phyloP scores from a whole-genome alignment of 495 filamentous ascomycete genomes.

The Extremus antarcticus region DNA sequence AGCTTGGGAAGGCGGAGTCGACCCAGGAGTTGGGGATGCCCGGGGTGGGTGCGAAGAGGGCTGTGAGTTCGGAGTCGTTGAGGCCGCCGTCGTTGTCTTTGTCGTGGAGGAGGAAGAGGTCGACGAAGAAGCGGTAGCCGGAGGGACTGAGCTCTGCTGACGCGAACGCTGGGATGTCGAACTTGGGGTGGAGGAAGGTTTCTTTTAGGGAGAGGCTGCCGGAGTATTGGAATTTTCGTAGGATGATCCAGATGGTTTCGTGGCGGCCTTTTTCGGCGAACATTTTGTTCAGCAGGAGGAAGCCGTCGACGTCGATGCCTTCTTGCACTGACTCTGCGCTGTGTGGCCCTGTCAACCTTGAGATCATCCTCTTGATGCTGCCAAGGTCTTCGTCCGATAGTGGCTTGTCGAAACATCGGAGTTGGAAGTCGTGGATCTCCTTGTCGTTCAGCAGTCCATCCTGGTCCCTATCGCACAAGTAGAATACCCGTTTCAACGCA shows the following conservation, averaged over 20 bases:
- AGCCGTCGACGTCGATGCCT: slow-evolving; percentile 71
- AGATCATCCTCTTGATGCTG: slow-evolving; percentile 78
- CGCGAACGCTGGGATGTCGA: slow-evolving; percentile 81
- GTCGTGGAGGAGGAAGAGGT: slow-evolving; percentile 87
- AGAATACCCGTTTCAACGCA: slow-evolving; percentile 82
- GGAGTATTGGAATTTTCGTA: slow-evolving; percentile 93
- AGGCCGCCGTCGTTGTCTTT: slow-evolving; percentile 95
- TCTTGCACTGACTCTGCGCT: slow-evolving; percentile 48
- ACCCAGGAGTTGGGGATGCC: slow-evolving; percentile 78
- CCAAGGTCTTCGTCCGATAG: slow-evolving; percentile 66
- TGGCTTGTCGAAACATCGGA: slow-evolving; percentile 79
- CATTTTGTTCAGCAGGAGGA: slow-evolving; percentile 82
- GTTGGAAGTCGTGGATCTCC: slow-evolving; percentile 84
- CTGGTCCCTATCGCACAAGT: slow-evolving; percentile 89
- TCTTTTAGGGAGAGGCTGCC: slow-evolving; percentile 86
- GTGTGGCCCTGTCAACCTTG: slow-evolving; percentile 34
- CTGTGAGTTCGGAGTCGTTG: slow-evolving; percentile 69
- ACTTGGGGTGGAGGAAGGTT: slow-evolving; percentile 81
- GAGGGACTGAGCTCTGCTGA: slow-evolving; percentile 90
- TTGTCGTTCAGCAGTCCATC: slow-evolving; percentile 87
- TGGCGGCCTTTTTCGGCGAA: slow-evolving; percentile 97
- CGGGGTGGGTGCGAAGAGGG: slow-evolving; percentile 86
- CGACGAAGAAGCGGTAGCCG: slow-evolving; percentile 95
- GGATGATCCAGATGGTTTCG: slow-evolving; percentile 93
- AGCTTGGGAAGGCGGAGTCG: slow-evolving; percentile 79